Evolutionary conservation across 2,329 filamentous ascomycete genomes (phyloP).

Genomic region (Pseudocercospora ulei): DNA sequence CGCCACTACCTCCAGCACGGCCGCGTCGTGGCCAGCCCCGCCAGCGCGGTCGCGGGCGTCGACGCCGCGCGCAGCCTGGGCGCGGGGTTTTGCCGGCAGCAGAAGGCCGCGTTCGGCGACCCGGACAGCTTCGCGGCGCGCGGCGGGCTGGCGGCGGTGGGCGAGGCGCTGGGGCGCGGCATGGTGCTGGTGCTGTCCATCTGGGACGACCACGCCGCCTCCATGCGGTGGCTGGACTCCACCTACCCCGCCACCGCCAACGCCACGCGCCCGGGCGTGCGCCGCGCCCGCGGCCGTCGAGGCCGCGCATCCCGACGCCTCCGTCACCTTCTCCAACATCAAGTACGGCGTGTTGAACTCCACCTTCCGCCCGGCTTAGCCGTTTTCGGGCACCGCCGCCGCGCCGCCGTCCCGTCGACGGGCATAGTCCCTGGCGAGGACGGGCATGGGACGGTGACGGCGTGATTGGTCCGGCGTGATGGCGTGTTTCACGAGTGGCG

Average conservation of each 20-base stretch:
- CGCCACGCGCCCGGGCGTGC: conserved; percentile 16
- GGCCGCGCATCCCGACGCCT: conserved; percentile 16
- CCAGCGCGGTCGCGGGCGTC: conserved; percentile 39
- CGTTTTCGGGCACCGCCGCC: too few relatives aligned
- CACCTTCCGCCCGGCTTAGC: conserved; percentile 6
- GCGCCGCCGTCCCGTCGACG: too few relatives aligned
- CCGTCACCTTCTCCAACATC: conserved; percentile 23
- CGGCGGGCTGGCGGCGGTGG: conserved; percentile 50
- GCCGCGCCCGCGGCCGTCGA: conserved; percentile 23
- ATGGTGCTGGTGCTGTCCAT: conserved; percentile 58
- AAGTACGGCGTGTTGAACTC: conserved; percentile 28
- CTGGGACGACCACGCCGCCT: conserved; percentile 57
- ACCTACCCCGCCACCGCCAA: conserved; percentile 25
- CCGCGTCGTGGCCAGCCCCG: conserved; percentile 49
- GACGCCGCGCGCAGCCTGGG: conserved; percentile 48
- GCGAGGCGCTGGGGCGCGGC: conserved; percentile 46
- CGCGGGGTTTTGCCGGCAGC: conserved; percentile 46
- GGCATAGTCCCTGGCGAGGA: too few relatives aligned
- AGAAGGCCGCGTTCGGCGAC: conserved; percentile 30
- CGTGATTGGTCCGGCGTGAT: too few relatives aligned
- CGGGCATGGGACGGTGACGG: too few relatives aligned
- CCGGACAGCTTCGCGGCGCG: conserved; percentile 45
- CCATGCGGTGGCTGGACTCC: conserved; percentile 65
- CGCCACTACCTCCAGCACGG: conserved; percentile 58
- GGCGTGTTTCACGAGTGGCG: too few relatives aligned